Conservation (phyloP, 306 rosid genomes). For the Sphenostylis stenocarpa region DNA sequence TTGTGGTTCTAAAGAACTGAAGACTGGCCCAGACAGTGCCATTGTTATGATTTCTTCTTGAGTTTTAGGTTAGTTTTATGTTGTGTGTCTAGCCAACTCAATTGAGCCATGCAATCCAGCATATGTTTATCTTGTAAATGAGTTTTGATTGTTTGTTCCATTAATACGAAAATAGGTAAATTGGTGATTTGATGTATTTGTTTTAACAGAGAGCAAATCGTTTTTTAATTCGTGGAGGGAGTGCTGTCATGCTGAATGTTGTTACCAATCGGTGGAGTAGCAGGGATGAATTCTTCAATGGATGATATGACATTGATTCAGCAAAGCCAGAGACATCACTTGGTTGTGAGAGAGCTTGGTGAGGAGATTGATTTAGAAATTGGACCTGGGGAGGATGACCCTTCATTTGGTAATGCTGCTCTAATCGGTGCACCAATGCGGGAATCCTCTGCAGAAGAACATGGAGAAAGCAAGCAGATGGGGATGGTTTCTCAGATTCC, state of each 20-base stretch:
- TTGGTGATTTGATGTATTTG: constrained; percentile 7
- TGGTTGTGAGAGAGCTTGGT: constrained; percentile 88
- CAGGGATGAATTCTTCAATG: constrained; percentile 86
- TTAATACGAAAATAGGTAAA: neutral
- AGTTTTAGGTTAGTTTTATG: constrained; percentile 24
- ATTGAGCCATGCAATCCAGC: constrained; percentile 16
- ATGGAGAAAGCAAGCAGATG: constrained; percentile 80
- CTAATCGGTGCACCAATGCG: constrained; percentile 70
- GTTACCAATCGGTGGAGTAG: constrained; percentile 57
- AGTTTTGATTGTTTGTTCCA: constrained; percentile 19
- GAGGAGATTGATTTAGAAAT: constrained; percentile 98
- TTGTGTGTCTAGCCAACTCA: neutral
- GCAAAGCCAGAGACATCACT: constrained; percentile 92
- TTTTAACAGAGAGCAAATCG: constrained; percentile 30
- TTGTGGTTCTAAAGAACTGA: constrained; percentile 30
- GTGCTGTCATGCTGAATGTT: constrained; percentile 90
- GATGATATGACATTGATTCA: constrained; percentile 96
- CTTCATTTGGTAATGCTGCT: constrained; percentile 72
- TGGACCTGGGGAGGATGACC: constrained; percentile 97
- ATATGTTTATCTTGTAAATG: neutral
- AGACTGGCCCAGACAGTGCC: constrained; percentile 13
- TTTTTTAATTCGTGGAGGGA: constrained; percentile 35
- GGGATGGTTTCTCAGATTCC: constrained; percentile 77
- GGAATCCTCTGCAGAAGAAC: constrained; percentile 82
- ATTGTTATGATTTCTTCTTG: constrained; percentile 18